Conservation (phyloP, 2,329 filamentous ascomycete genomes). For the Diaporthe sp. region DNA sequence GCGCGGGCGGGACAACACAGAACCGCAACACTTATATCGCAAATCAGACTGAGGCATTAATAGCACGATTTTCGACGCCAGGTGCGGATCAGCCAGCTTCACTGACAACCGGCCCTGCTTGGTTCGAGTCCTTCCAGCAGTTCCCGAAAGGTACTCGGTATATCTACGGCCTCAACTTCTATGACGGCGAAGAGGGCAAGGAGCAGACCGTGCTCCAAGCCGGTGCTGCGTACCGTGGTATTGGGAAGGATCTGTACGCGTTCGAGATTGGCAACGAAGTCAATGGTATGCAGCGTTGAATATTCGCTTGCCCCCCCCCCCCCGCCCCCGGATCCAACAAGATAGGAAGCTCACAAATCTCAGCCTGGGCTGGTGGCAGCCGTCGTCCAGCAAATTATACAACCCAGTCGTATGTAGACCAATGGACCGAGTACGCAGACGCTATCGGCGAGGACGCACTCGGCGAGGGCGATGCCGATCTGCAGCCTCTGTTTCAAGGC, state of each 20-base stretch:
- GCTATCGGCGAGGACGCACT: slow-evolving; percentile 2
- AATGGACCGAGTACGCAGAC: slow-evolving; percentile 24
- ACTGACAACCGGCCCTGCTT: slow-evolving; percentile 12
- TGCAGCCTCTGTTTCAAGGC: slow-evolving; percentile 25
- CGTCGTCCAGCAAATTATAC: slow-evolving; percentile 19
- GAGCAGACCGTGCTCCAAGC: neutral
- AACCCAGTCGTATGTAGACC: slow-evolving; percentile 17
- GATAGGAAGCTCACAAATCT: neutral
- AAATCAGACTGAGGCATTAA: slow-evolving; percentile 8
- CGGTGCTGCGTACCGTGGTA: neutral
- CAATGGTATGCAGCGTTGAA: neutral
- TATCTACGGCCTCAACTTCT: slow-evolving; percentile 23
- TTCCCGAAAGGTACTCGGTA: slow-evolving; percentile 10
- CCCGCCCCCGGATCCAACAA: neutral
- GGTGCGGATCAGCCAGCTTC: slow-evolving; percentile 20
- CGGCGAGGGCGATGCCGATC: neutral
- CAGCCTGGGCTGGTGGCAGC: slow-evolving; percentile 19
- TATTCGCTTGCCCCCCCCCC: neutral
- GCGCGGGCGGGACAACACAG: slow-evolving; percentile 38
- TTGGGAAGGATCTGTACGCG: slow-evolving; percentile 12
- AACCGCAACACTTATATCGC: slow-evolving; percentile 16
- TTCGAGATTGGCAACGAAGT: slow-evolving; percentile 28
- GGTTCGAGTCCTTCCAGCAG: slow-evolving; percentile 25
- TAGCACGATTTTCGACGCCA: slow-evolving; percentile 13
- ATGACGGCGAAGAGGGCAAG: slow-evolving; percentile 2